A percentile compares a stretch with the other conserved stretches of the same genome.
Evolutionary conservation across 2,329 filamentous ascomycete genomes (phyloP).

Genomic region (Teratosphaeria zuluensis): DNA sequence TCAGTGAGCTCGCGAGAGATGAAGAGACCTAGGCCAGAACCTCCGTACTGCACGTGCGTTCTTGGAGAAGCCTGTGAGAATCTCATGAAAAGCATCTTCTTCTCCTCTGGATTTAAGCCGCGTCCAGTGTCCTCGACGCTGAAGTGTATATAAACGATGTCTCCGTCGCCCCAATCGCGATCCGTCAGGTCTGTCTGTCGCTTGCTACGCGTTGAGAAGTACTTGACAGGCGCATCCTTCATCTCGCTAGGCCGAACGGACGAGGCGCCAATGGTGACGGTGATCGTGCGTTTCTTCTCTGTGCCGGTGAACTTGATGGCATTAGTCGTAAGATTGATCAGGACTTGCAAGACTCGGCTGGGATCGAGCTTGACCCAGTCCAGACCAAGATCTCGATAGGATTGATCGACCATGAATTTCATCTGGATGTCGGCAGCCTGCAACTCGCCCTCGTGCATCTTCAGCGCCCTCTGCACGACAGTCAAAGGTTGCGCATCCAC

Average conservation of each 20-base stretch:
- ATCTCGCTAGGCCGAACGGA: slow-evolving; percentile 35
- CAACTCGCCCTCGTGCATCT: slow-evolving; percentile 70
- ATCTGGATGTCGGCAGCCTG: slow-evolving; percentile 60
- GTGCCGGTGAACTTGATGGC: slow-evolving; percentile 71
- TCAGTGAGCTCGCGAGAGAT: slow-evolving; percentile 73
- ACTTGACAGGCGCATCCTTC: slow-evolving; percentile 42
- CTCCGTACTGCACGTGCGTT: slow-evolving; percentile 70
- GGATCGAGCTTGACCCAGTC: slow-evolving; percentile 67
- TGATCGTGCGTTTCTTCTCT: slow-evolving; percentile 53
- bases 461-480: slow-evolving; percentile 57
- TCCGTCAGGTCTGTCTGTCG: slow-evolving; percentile 39
- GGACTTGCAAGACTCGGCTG: slow-evolving; percentile 63
- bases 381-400: slow-evolving; percentile 47
- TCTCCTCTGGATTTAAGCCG: slow-evolving; percentile 55
- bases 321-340: slow-evolving; percentile 70
- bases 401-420: slow-evolving; percentile 52
- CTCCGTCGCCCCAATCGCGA: slow-evolving; percentile 59
- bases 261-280: slow-evolving; percentile 56
- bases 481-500: slow-evolving; percentile 57
- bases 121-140: slow-evolving; percentile 70
- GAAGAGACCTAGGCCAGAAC: slow-evolving; percentile 68
- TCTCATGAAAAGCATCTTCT: slow-evolving; percentile 64
- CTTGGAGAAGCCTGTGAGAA: slow-evolving; percentile 70
- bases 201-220: slow-evolving; percentile 49
- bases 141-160: slow-evolving; percentile 58